A percentile compares a stretch with the other conserved stretches of the same genome.
Evolutionary conservation across 106 monocot species (phyloP).

Genomic region (Dioscorea zingiberensis): DNA sequence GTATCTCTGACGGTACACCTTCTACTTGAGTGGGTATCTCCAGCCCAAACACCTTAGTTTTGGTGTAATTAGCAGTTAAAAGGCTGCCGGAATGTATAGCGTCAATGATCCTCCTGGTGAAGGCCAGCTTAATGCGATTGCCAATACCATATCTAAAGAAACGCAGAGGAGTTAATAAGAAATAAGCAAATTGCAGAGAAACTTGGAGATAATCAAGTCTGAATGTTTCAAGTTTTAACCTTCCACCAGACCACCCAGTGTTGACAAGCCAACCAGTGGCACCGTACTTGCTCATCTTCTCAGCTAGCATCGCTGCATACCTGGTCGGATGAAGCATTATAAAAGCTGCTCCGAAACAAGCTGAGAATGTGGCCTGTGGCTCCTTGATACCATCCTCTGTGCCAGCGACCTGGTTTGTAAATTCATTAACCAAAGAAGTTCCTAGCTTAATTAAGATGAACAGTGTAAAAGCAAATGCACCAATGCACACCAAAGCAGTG

Average conservation of each 20-base stretch:
- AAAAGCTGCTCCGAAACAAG: conserved; percentile 96
- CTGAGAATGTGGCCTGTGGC: conserved; percentile 95
- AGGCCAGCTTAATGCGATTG: conserved; percentile 64
- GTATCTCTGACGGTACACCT: conserved; percentile 73
- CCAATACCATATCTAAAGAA: conserved; percentile 75
- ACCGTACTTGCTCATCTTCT: conserved; percentile 84
- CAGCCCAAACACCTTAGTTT: conserved; percentile 78
- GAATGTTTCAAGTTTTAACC: no score
- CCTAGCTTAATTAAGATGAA: no score
- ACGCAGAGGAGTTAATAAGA: no score
- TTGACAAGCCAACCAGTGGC: conserved; percentile 96
- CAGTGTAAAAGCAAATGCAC: no score
- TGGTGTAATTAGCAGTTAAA: conserved; percentile 49
- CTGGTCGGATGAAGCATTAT: conserved; percentile 93
- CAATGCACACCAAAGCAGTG: conserved; percentile 77
- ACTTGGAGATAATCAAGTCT: no score
- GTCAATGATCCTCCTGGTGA: conserved; percentile 88
- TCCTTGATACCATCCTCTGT: conserved; percentile 94
- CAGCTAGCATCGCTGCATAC: conserved; percentile 94
- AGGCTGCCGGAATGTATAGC: conserved; percentile 86
- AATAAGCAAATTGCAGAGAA: no score
- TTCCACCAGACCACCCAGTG: conserved; percentile 98
- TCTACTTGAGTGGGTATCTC: conserved; percentile 69
- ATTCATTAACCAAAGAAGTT: no score
- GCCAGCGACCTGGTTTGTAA: conserved; percentile 60